phyloP scores from a whole-genome alignment of 148 eudicot genomes.

The Oxyria digyna region DNA sequence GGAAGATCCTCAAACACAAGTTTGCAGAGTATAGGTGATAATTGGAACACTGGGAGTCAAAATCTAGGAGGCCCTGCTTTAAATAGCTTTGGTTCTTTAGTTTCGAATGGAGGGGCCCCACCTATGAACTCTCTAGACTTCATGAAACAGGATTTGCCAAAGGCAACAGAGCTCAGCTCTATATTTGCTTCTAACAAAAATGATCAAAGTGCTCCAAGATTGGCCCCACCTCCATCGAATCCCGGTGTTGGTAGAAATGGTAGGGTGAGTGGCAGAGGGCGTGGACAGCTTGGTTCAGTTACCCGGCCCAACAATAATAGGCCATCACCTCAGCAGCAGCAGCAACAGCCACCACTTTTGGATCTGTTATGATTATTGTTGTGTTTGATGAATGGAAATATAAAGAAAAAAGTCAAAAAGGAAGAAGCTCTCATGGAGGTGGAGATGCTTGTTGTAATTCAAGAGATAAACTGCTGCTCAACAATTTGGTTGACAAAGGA shows the following conservation, averaged over 20 bases:
- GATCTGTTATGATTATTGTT: conserved; percentile 46
- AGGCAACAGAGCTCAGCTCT: conserved; percentile 54
- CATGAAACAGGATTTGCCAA: conserved; percentile 40
- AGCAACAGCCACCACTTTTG: conserved; percentile 64
- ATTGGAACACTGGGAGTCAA: conserved; percentile 33
- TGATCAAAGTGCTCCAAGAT: conserved; percentile 50
- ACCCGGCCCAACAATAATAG: conserved; percentile 18
- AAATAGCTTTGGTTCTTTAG: conserved; percentile 15
- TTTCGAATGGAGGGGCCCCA: conserved; percentile 18
- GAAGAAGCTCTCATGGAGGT: background rate
- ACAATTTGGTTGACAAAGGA: background rate
- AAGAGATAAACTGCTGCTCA: background rate
- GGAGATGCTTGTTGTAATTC: background rate
- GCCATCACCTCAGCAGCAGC: conserved; percentile 18
- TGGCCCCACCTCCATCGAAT: conserved; percentile 88
- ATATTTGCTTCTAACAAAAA: conserved; percentile 52
- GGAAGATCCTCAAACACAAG: conserved; percentile 16
- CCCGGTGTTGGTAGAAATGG: conserved; percentile 65
- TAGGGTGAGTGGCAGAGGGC: conserved; percentile 75
- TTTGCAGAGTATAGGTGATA: conserved; percentile 20
- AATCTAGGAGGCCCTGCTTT: conserved; percentile 28
- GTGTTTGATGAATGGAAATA: background rate
- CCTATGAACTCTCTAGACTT: conserved; percentile 38
- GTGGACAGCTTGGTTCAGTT: conserved; percentile 27
- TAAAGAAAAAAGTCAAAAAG: background rate